Percentiles rank a stretch among this genome's conserved stretches.
Conservation (phyloP, 148 eudicot genomes). For the Chenopodium suecicum region DNA sequence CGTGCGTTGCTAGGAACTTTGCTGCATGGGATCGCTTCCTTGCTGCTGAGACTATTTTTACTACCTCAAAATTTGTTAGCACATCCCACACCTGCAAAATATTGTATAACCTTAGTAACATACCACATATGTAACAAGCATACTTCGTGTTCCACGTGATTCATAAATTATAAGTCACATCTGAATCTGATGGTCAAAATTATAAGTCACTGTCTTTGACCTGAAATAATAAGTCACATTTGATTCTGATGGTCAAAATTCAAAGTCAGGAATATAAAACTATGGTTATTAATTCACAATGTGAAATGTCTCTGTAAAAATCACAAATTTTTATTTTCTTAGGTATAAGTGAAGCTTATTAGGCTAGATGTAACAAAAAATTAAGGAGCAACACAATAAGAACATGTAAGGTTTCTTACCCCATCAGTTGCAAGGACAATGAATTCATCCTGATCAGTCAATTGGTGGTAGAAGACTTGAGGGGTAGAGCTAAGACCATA, state of each 20-base stretch:
- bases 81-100: slow-evolving; percentile 75
- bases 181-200: too few relatives aligned
- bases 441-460: slow-evolving; percentile 71
- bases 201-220: background rate
- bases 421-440: slow-evolving; percentile 91
- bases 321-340: too few relatives aligned
- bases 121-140: background rate
- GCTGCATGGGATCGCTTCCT: slow-evolving; percentile 69
- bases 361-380: background rate
- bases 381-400: background rate
- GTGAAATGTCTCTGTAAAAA: too few relatives aligned
- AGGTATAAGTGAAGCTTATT: too few relatives aligned
- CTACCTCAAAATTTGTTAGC: slow-evolving; percentile 70
- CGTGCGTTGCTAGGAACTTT: slow-evolving; percentile 51
- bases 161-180: too few relatives aligned
- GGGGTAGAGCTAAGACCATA: slow-evolving; percentile 84
- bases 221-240: background rate
- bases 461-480: slow-evolving; percentile 54
- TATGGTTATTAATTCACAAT: too few relatives aligned
- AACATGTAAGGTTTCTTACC: slow-evolving; percentile 43
- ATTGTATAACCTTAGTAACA: background rate
- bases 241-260: background rate
- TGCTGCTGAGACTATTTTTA: slow-evolving; percentile 59
- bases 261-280: too few relatives aligned
- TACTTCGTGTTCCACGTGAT: too few relatives aligned